Conservation (phyloP, 169 alveolate genomes). For the Plasmodium blacklocki region DNA sequence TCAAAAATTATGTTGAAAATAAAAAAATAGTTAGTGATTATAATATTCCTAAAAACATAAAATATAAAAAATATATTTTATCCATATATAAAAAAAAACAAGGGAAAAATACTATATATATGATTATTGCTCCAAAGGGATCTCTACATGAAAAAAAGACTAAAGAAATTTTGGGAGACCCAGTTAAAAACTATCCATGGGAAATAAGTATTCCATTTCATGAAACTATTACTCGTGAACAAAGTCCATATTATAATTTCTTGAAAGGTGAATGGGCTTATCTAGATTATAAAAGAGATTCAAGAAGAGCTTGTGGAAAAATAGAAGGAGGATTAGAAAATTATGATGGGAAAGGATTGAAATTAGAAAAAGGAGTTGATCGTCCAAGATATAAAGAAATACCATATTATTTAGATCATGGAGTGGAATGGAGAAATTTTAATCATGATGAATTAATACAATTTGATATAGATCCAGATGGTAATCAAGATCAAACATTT, state of each 20-base stretch:
- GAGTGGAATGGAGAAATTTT: constrained; percentile 80
- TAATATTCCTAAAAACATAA: background rate
- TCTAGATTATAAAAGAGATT: constrained; percentile 81
- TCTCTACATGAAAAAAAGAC: constrained; percentile 72
- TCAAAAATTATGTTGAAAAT: no score
- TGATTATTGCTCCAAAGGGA: constrained; percentile 75
- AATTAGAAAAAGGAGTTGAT: constrained; percentile 80
- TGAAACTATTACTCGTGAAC: constrained; percentile 78
- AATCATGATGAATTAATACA: constrained; percentile 77
- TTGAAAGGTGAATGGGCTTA: constrained; percentile 87
- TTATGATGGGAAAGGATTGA: constrained; percentile 86
- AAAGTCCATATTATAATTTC: constrained; percentile 77
- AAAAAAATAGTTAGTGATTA: no score
- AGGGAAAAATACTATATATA: background rate
- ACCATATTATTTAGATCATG: constrained; percentile 85
- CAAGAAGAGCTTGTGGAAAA: constrained; percentile 83
- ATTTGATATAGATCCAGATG: constrained; percentile 82
- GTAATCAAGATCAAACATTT: constrained; percentile 81
- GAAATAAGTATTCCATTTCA: constrained; percentile 80
- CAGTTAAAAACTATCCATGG: constrained; percentile 78
- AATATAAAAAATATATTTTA: background rate
- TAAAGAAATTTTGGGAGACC: constrained; percentile 31
- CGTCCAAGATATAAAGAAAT: constrained; percentile 81
- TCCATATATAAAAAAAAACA: background rate
- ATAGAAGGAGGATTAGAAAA: constrained; percentile 86